These are phyloP conservation scores for Agapanthus africanus DNA, from an alignment of 106 monocot species.

Conservation along the genomic window DNA sequence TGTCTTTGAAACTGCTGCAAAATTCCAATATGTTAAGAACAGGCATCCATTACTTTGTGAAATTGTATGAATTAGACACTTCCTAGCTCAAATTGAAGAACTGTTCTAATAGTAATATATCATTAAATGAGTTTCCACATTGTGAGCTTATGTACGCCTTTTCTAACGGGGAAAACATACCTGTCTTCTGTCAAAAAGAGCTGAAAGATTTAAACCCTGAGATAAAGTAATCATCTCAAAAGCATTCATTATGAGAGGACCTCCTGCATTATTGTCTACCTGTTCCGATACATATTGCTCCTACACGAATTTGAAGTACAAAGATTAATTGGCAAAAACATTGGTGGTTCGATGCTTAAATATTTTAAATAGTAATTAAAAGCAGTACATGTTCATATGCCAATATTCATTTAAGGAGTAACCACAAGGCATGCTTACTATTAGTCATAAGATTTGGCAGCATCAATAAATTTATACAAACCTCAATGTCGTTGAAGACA, in stretches of 20 bases:
- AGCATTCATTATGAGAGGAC: slow-evolving; percentile 87
- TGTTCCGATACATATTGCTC: slow-evolving; percentile 64
- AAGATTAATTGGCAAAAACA: background rate
- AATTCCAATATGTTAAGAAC: background rate
- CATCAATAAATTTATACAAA: slow-evolving; percentile 13
- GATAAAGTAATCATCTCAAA: slow-evolving; percentile 95
- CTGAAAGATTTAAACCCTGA: slow-evolving; percentile 84
- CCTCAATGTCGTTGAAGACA: slow-evolving; percentile 91
- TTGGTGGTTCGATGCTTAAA: background rate
- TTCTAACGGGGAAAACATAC: slow-evolving; percentile 32
- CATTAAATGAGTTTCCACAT: background rate
- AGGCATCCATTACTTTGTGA: background rate
- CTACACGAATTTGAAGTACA: slow-evolving; percentile 21
- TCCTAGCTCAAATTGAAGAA: background rate
- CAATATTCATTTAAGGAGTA: background rate
- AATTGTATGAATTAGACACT: background rate
- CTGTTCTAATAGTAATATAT: background rate
- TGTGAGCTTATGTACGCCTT: background rate
- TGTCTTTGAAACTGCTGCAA: background rate
- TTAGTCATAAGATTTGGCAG: background rate
- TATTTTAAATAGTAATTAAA: slow-evolving; percentile 1
- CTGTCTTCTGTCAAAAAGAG: slow-evolving; percentile 84
- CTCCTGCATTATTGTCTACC: slow-evolving; percentile 23
- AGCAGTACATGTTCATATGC: background rate
- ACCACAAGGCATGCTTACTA: background rate